Conservation (phyloP, 2,329 filamentous ascomycete genomes). For the Colletotrichum sojae region DNA sequence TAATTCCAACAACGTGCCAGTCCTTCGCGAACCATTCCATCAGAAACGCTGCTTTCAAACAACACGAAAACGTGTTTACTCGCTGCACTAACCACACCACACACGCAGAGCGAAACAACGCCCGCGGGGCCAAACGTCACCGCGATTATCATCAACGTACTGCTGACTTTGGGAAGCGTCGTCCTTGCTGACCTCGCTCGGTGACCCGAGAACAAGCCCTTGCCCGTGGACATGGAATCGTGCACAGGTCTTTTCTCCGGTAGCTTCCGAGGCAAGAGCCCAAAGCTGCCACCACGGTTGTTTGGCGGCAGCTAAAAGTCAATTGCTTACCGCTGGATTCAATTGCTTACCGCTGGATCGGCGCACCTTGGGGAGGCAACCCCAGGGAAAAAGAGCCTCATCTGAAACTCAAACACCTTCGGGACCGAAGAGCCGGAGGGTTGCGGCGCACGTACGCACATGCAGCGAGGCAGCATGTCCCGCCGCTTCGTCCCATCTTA, state of each 20-base stretch:
- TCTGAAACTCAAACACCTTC: constrained; percentile 22
- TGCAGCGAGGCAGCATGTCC: constrained; percentile 4
- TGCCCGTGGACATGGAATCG: background rate
- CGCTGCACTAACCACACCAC: background rate
- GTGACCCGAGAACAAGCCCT: background rate
- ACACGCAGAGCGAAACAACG: background rate
- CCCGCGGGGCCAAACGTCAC: too few relatives aligned
- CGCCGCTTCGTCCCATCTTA: constrained; percentile 14
- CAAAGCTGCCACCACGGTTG: constrained; percentile 5
- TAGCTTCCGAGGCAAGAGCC: background rate
- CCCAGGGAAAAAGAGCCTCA: constrained; percentile 11
- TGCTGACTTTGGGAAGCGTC: background rate
- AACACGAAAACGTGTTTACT: too few relatives aligned
- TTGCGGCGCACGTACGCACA: constrained; percentile 15
- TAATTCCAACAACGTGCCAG: constrained; percentile 23
- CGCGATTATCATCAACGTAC: background rate
- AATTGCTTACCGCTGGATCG: constrained; percentile 9
- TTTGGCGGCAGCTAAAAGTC: constrained; percentile 25
- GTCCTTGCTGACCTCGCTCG: background rate
- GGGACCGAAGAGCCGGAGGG: constrained; percentile 24
- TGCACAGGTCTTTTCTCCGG: constrained; percentile 3
- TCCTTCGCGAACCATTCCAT: constrained; percentile 12
- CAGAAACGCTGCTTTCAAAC: background rate
- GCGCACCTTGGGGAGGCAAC: background rate
- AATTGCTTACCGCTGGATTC: constrained; percentile 28